Evolutionary conservation across 495 filamentous ascomycete species (phyloP).

Genomic region (Penicillium paxilli): DNA sequence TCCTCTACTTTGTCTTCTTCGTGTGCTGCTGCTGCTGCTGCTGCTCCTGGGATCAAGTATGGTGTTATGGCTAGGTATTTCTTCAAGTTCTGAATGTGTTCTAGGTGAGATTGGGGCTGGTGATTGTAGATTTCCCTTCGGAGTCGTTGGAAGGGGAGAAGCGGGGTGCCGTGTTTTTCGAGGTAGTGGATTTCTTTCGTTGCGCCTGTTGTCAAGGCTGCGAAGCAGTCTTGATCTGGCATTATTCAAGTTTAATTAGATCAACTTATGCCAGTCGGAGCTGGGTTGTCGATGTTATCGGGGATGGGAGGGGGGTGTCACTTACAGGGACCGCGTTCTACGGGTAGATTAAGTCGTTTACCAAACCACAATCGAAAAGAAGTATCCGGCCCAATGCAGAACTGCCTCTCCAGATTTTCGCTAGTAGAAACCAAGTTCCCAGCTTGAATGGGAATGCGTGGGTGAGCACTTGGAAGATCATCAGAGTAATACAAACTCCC

Average conservation of each 20-base stretch:
- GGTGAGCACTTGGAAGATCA: not conserved
- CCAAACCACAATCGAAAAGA: conserved; percentile 20
- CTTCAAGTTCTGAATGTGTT: conserved; percentile 10
- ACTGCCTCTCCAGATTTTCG: not conserved
- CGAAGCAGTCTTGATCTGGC: conserved; percentile 10
- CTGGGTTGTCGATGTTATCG: not conserved
- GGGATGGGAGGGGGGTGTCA: not conserved
- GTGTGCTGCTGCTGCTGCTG: too few species aligned
- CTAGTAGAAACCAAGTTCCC: not conserved
- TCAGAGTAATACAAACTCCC: conserved; percentile 17
- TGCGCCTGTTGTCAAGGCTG: conserved; percentile 10
- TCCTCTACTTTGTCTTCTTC: too few species aligned
- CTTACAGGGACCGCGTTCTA: conserved; percentile 22
- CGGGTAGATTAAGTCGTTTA: conserved; percentile 7
- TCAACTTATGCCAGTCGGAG: not conserved
- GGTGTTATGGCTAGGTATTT: conserved; percentile 19
- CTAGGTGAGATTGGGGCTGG: conserved; percentile 12
- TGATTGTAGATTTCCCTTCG: conserved; percentile 17
- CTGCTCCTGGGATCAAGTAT: conserved; percentile 1
- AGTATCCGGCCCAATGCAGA: conserved; percentile 24
- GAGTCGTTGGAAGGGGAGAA: conserved; percentile 19
- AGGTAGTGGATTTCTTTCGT: conserved; percentile 21
- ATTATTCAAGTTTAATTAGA: not conserved
- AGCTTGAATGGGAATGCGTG: not conserved
- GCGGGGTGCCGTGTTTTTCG: conserved; percentile 11